These are phyloP conservation scores for Gossypioides kirkii DNA, from an alignment of 345 rosid species.

Conservation along the genomic window DNA sequence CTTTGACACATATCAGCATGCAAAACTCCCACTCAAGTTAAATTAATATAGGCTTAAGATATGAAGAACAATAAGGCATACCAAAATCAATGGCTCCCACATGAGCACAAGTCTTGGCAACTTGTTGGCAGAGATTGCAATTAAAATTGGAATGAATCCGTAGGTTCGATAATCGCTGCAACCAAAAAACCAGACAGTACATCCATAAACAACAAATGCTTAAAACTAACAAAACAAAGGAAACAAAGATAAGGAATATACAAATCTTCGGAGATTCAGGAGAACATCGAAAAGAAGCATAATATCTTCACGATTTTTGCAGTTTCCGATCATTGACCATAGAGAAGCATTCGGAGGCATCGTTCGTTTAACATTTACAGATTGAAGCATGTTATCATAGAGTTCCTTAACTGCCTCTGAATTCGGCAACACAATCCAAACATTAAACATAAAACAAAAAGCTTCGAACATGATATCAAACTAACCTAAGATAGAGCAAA, in stretches of 20 bases:
- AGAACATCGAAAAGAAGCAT: conserved; percentile 59
- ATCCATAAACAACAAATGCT: background rate
- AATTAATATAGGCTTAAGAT: background rate
- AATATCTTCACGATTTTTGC: conserved; percentile 61
- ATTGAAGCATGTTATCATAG: conserved; percentile 51
- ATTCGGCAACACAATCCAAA: conserved; percentile 15
- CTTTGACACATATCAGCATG: background rate
- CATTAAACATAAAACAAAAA: background rate
- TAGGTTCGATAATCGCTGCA: conserved; percentile 79
- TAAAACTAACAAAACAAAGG: background rate
- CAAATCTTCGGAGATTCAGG: conserved; percentile 71
- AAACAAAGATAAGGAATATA: conserved; percentile 28
- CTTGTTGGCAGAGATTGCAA: conserved; percentile 73
- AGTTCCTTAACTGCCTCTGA: conserved; percentile 75
- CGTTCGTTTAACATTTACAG: conserved; percentile 52
- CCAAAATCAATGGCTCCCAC: conserved; percentile 74
- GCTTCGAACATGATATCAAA: background rate
- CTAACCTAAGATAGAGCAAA: background rate
- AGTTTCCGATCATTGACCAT: conserved; percentile 70
- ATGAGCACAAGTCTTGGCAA: conserved; percentile 67
- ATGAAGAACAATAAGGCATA: conserved; percentile 24
- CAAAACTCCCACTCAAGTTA: background rate
- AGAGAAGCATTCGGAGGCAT: conserved; percentile 84
- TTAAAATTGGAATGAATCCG: conserved; percentile 77
- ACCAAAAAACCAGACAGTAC: conserved; percentile 16